A percentile compares a stretch with the other conserved stretches of the same genome.
phyloP scores from a whole-genome alignment of 108 stramenopile genomes.

The Pseudonitzschia delicatissima region DNA sequence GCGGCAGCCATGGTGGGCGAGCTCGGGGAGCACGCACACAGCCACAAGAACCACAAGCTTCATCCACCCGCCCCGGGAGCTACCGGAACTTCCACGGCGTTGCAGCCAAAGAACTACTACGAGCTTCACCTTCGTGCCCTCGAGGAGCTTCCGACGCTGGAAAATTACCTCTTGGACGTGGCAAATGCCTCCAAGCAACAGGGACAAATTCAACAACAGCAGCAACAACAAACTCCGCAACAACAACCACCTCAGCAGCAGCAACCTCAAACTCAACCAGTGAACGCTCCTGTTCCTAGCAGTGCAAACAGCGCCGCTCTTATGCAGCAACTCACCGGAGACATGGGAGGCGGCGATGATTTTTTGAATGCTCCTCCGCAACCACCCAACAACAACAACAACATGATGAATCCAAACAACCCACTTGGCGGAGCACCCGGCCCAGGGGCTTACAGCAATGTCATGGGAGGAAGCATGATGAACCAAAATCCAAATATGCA shows the following conservation, averaged over 20 bases:
- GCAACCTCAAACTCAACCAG: neutral
- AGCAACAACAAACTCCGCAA: conserved; percentile 7
- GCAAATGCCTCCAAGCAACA: conserved; percentile 10
- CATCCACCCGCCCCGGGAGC: conserved; percentile 34
- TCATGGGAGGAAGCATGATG: too few species aligned
- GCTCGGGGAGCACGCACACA: conserved; percentile 81
- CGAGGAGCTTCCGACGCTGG: conserved; percentile 91
- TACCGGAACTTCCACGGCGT: conserved; percentile 48
- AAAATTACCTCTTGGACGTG: conserved; percentile 86
- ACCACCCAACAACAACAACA: neutral
- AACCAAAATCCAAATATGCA: too few species aligned
- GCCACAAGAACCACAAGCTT: conserved; percentile 38
- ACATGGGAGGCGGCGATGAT: too few species aligned
- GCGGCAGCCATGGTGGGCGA: conserved; percentile 92
- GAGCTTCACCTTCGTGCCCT: conserved; percentile 96
- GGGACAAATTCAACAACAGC: conserved; percentile 4
- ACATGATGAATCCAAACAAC: neutral
- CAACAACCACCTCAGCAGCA: neutral
- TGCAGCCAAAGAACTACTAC: conserved; percentile 97
- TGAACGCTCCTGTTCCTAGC: neutral
- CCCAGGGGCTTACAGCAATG: neutral
- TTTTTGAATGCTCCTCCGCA: neutral
- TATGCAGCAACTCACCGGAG: too few species aligned
- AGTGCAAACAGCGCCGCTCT: neutral
- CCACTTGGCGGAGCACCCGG: neutral